These are phyloP conservation scores for Hyaloscypha variabilis DNA, from an alignment of 495 filamentous ascomycete species.

Conservation along the genomic window DNA sequence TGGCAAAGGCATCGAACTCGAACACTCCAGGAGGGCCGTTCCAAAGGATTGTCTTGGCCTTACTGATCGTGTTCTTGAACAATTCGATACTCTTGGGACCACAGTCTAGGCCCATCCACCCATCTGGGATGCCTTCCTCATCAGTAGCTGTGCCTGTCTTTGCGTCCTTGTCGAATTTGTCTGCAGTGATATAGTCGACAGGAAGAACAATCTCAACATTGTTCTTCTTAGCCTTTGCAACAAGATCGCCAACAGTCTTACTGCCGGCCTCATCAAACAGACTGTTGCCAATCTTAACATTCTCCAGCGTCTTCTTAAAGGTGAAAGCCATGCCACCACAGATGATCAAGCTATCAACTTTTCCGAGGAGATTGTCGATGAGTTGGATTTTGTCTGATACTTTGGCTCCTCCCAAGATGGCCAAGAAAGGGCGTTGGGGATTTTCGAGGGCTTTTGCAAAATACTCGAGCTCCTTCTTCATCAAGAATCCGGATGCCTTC, in stretches of 20 bases:
- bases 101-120: slow-evolving; percentile 96
- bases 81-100: slow-evolving; percentile 84
- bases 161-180: slow-evolving; percentile 91
- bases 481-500: slow-evolving; percentile 95
- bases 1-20: slow-evolving; percentile 92
- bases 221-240: slow-evolving; percentile 96
- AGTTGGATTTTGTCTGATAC: slow-evolving; percentile 99
- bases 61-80: slow-evolving; percentile 80
- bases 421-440: slow-evolving; percentile 94
- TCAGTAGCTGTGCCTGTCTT: slow-evolving; percentile 82
- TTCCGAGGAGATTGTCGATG: slow-evolving; percentile 96
- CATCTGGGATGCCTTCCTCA: slow-evolving; percentile 87
- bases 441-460: slow-evolving; percentile 96
- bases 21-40: slow-evolving; percentile 98
- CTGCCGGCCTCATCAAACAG: slow-evolving; percentile 94
- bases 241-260: slow-evolving; percentile 85
- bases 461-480: slow-evolving; percentile 99
- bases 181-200: slow-evolving; percentile 91
- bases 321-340: slow-evolving; percentile 99
- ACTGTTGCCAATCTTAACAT: slow-evolving; percentile 85
- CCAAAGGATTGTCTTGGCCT: slow-evolving; percentile 97
- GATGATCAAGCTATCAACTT: slow-evolving; percentile 95
- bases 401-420: slow-evolving; percentile 97
- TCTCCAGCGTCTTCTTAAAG: slow-evolving; percentile 97
- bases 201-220: slow-evolving; percentile 93